These are phyloP conservation scores for Halophytophthora batemanensis DNA, from an alignment of 352 stramenopile genomes.

Conservation along the genomic window DNA sequence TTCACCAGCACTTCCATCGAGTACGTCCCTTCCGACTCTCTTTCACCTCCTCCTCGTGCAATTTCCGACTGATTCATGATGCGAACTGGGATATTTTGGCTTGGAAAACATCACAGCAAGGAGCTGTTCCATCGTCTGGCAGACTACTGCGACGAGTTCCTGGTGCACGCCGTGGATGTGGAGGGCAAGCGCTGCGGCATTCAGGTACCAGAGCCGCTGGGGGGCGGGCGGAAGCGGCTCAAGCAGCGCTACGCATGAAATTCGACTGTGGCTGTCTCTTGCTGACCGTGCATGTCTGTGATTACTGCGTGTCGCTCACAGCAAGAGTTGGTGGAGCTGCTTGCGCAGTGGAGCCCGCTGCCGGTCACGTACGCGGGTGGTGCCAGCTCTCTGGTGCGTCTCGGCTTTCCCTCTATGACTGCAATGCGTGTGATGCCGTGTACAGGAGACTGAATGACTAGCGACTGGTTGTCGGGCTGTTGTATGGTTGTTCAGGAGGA, in stretches of 20 bases:
- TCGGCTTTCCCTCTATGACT: background rate
- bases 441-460: no score
- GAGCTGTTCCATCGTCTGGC: slow-evolving; percentile 87
- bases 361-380: slow-evolving; percentile 97
- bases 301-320: no score
- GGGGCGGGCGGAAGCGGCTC: no score
- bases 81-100: no score
- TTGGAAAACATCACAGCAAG: no score
- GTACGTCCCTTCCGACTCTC: slow-evolving; percentile 22
- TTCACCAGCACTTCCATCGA: slow-evolving; percentile 93
- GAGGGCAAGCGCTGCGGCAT: slow-evolving; percentile 96
- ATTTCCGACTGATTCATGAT: no score
- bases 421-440: no score
- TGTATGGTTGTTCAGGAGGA: no score
- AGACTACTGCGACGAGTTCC: slow-evolving; percentile 95
- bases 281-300: no score
- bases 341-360: slow-evolving; percentile 91
- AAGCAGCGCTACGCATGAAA: no score
- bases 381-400: slow-evolving; percentile 80
- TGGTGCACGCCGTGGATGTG: slow-evolving; percentile 98
- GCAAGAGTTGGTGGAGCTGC: slow-evolving; percentile 93
- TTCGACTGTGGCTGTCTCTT: no score
- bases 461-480: no score
- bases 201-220: slow-evolving; percentile 39
- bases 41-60: slow-evolving; percentile 2